Evolutionary conservation across 305 asterid species (phyloP), one percentile per base, ranked within the genome.

Genomic region (Fraxinus angustifolia): DNA sequence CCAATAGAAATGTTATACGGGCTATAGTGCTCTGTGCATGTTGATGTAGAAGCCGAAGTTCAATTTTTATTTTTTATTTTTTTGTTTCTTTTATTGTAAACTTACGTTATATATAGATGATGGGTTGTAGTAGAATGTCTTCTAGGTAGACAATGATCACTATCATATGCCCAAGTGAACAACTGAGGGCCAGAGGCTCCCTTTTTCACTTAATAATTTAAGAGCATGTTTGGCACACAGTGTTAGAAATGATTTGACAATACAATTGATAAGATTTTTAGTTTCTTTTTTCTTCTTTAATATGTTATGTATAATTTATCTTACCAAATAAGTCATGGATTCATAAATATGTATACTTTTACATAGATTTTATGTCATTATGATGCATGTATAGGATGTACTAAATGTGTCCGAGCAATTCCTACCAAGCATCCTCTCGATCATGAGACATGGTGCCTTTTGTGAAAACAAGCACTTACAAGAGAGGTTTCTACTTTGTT

Each of bases 371-470:
- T 14, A n/a, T 14, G 7, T 34, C 38, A 34, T 34, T 34, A 0
- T 34, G 38, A 34, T 1, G 38, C 38, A 34, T 4, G 38, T 34
- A 34, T 34, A 34, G 38, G 8, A 34, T 34, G 38, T 34, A 1
- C 8, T 4, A 7, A 34, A 34, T 5, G 38, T 34, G 38, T 34
- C 8, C 38, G 38, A 34, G 38, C 38, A 1, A 34, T 34, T 34
- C 38, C 38, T 6, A 34, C 38, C 38, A 34, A 34, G 38, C 38
- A 34, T 34, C 38, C 42, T 36, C 6, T 50, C 62, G 62, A 94
- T 82, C 88, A 77, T 79, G 96, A 90, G 78, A 89, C 74, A 79
- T 88, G 90, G 97, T 88, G 80, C 98, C 94, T 78, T 90, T 88
- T 65, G 94, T 85, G 48, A 90, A 91, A 87, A 88, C 93, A 17